Evolutionary conservation across 2,329 filamentous ascomycete genomes (phyloP), one percentile per base, ranked within the genome.

Genomic region (Hypoxylon sp.): DNA sequence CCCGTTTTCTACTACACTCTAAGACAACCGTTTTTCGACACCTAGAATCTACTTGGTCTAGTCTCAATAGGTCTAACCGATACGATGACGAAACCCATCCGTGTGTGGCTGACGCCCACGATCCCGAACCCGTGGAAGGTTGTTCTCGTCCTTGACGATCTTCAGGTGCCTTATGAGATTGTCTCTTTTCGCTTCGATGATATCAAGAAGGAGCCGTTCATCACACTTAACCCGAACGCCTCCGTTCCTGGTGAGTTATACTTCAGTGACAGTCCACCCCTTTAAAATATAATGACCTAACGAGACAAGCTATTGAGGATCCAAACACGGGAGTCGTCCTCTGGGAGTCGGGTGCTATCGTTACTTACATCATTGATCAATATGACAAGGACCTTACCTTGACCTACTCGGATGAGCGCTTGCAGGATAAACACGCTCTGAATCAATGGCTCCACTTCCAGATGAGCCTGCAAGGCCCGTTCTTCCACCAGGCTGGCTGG

Each of bases 291-390:
- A 9, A 55, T 17, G 5, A 22, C 22, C 42, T 58, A 14, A 58
- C 14, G 2, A 11, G n/a, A n/a, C 22, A 47, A 37, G 71, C 66
- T 31, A 73, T 74, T 29, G 50, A 71, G 13, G 71, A 74, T 48
- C 70, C 71, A 2, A 74, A 74, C 37, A 68, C 63, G 1, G 63
- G 44, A 33, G 14, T 74, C 19, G 70, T 63, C 5, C 58, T 74
- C 26, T 74, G 70, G 72, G 73, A 74, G 54, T 73, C 72, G 1
- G 72, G 72, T 39, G 73, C 71, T 37, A 73, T 74, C 51, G 9
- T 72, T 35, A 64, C 69, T 37, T 74, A 73, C 29, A 26, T 59
- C 19, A 59, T 59, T 13, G 44, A 59, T 2, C 29, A 14, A 33
- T 59, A 59, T 4, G 55, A 50, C 17, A 47, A 31, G 5, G 11